phyloP scores from a whole-genome alignment of 805 yeast genomes.

The Scheffersomyces spartinae region DNA sequence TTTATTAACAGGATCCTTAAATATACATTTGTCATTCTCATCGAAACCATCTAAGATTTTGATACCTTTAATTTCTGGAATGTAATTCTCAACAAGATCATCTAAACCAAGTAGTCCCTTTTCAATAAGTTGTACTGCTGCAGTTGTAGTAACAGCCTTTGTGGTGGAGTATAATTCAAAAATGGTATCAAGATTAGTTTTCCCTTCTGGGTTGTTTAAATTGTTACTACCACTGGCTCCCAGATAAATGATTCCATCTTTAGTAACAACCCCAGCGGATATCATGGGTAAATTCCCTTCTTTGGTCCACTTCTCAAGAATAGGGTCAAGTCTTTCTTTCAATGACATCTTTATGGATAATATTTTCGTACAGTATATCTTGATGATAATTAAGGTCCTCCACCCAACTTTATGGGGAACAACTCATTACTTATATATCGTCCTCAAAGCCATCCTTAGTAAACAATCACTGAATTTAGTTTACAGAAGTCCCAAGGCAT shows the following conservation, averaged over 20 bases:
- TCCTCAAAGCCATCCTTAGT: too few relatives aligned
- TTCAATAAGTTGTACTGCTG: slow-evolving; percentile 20
- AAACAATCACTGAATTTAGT: too few relatives aligned
- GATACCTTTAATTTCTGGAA: slow-evolving; percentile 16
- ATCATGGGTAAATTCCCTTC: slow-evolving; percentile 8
- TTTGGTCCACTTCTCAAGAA: too few relatives aligned
- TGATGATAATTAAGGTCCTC: too few relatives aligned
- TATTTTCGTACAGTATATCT: too few relatives aligned
- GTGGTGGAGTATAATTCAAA: slow-evolving; percentile 21
- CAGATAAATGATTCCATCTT: slow-evolving; percentile 6
- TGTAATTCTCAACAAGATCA: slow-evolving; percentile 14
- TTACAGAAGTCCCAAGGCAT: too few relatives aligned
- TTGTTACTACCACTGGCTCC: slow-evolving; percentile 5
- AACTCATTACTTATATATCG: too few relatives aligned
- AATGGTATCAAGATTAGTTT: too few relatives aligned
- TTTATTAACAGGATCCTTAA: slow-evolving; percentile 12
- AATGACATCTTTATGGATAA: too few relatives aligned
- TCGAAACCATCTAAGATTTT: slow-evolving; percentile 11
- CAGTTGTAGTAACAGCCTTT: slow-evolving; percentile 16
- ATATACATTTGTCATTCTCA: slow-evolving; percentile 10
- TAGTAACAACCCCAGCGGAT: slow-evolving; percentile 7
- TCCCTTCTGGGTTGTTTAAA: slow-evolving; percentile 3
- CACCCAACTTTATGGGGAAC: too few relatives aligned
- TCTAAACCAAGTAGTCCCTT: slow-evolving; percentile 17
- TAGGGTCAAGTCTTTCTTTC: too few relatives aligned